phyloP scores from a whole-genome alignment of 2,329 filamentous ascomycete species.

The Cladosporium sp. region DNA sequence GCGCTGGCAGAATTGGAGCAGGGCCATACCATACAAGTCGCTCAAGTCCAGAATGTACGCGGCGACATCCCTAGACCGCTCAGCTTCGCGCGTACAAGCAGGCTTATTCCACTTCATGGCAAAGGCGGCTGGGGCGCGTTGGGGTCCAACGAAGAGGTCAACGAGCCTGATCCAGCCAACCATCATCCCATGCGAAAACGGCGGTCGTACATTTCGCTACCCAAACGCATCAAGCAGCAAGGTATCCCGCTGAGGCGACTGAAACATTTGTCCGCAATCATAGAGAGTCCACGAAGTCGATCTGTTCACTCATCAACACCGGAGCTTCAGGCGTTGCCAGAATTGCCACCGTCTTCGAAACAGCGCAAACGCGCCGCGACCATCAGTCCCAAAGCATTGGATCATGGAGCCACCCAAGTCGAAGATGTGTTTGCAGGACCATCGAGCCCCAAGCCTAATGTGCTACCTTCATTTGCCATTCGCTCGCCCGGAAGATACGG shows the following conservation, averaged over 20 bases:
- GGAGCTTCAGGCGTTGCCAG: not conserved
- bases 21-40: constrained; percentile 13
- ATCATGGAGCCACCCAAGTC: not conserved
- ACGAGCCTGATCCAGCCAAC: constrained; percentile 16
- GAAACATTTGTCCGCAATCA: constrained; percentile 35
- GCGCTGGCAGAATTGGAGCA: constrained; percentile 25
- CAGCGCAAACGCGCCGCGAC: not conserved
- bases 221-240: constrained; percentile 20
- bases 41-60: not conserved
- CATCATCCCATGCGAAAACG: constrained; percentile 19
- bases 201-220: constrained; percentile 18
- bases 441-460: constrained; percentile 23
- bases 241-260: constrained; percentile 21
- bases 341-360: not conserved
- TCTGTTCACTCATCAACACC: constrained; percentile 18
- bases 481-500: constrained; percentile 21
- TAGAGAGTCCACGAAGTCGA: constrained; percentile 34
- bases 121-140: constrained; percentile 39
- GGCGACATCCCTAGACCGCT: constrained; percentile 15
- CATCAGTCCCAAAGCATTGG: no score
- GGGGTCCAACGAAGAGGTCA: constrained; percentile 35
- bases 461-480: constrained; percentile 26
- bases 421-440: constrained; percentile 18
- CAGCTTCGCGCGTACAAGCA: constrained; percentile 17
- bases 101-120: constrained; percentile 21